phyloP scores from a whole-genome alignment of 1,284 basidiomycete species.

The Porodaedalea pini region DNA sequence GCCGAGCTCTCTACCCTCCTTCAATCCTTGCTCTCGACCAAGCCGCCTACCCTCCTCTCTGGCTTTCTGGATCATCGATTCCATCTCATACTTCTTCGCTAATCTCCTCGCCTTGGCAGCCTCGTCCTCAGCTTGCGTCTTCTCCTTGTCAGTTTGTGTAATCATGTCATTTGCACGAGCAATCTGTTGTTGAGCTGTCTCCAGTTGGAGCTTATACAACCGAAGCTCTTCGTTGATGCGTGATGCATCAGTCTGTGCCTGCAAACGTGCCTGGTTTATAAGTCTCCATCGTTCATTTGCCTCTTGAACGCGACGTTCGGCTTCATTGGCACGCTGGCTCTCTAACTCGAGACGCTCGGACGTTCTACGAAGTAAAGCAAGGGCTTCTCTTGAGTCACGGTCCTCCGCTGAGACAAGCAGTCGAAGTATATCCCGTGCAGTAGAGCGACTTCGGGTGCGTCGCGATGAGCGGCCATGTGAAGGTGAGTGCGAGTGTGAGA shows the following conservation, averaged over 20 bases:
- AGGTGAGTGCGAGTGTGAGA: conserved; percentile 4
- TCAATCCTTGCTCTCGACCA: conserved; percentile 41
- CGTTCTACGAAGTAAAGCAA: conserved; percentile 36
- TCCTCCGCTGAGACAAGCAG: conserved; percentile 38
- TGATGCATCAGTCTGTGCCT: conserved; percentile 39
- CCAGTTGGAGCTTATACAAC: conserved; percentile 44
- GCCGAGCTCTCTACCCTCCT: conserved; percentile 33
- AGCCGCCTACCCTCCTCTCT: conserved; percentile 41
- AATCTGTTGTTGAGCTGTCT: conserved; percentile 46
- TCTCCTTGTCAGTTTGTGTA: conserved; percentile 37
- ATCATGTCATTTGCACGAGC: conserved; percentile 45
- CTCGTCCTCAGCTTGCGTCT: conserved; percentile 43
- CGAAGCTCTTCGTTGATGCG: conserved; percentile 41
- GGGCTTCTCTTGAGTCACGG: conserved; percentile 36
- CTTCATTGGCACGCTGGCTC: conserved; percentile 41
- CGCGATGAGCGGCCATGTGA: conserved; percentile 15
- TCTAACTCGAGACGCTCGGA: conserved; percentile 42
- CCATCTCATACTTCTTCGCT: conserved; percentile 42
- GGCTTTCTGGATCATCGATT: conserved; percentile 38
- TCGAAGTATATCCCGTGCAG: conserved; percentile 33
- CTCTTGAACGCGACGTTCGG: conserved; percentile 44
- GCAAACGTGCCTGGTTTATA: conserved; percentile 39
- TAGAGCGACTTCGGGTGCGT: conserved; percentile 20
- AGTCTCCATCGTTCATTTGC: conserved; percentile 40
- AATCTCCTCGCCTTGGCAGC: conserved; percentile 41